A percentile compares a stretch with the other conserved stretches of the same genome.
phyloP scores from a whole-genome alignment of 208 protist genomes.

The Leishmania amazonensis region DNA sequence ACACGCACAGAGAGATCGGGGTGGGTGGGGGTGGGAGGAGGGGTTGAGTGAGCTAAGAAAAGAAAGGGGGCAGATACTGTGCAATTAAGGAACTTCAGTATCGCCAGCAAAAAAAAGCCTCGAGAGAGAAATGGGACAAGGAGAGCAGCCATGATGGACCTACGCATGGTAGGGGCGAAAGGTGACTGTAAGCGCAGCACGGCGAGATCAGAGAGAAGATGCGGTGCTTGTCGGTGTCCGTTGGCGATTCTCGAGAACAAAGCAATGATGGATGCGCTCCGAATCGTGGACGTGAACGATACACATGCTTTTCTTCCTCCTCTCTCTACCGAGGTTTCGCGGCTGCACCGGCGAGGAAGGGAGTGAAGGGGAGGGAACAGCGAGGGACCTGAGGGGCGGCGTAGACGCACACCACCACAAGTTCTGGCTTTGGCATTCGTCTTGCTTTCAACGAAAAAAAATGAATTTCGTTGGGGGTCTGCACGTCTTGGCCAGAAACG shows the following conservation, averaged over 20 bases:
- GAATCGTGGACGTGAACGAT: not conserved
- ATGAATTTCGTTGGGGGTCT: not conserved
- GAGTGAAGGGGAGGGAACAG: not conserved
- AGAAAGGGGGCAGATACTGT: not conserved
- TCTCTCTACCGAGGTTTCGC: slow-evolving; percentile 1
- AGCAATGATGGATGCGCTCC: not conserved
- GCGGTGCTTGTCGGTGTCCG: not conserved
- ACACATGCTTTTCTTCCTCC: not conserved
- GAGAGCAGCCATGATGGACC: not conserved
- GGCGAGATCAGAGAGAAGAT: not conserved
- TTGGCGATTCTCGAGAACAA: not conserved
- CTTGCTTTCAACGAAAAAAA: not conserved
- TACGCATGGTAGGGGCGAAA: not conserved
- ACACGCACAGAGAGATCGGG: not conserved
- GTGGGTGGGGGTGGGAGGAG: no score
- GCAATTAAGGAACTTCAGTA: not conserved
- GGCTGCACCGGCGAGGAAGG: not conserved
- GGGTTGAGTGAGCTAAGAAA: not conserved
- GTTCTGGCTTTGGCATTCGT: not conserved
- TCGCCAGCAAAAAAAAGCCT: no score
- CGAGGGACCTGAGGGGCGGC: not conserved
- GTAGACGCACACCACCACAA: not conserved
- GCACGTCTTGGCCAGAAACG: not conserved
- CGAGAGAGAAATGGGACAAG: not conserved
- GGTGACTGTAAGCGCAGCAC: not conserved